Evolutionary conservation across 2,329 filamentous ascomycete genomes (phyloP).

Genomic region (Pseudofabraea citricarpa): DNA sequence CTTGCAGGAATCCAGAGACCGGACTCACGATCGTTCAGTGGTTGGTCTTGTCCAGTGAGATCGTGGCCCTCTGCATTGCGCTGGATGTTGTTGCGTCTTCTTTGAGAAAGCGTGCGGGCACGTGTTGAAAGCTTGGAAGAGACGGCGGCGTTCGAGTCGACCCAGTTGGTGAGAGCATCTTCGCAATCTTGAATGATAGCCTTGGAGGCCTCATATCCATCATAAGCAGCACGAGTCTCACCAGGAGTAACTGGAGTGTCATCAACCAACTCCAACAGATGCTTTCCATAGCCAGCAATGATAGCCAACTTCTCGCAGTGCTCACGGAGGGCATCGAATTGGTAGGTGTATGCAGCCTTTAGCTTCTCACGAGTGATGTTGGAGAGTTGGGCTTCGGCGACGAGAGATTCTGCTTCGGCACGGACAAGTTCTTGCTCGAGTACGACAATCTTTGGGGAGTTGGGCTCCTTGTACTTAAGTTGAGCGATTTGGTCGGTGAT

Average conservation of each 20-base stretch:
- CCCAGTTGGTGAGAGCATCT: slow-evolving; percentile 96
- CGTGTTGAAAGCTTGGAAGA: slow-evolving; percentile 82
- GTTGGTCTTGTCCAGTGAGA: slow-evolving; percentile 75
- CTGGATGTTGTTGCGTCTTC: slow-evolving; percentile 69
- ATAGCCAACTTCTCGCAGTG: slow-evolving; percentile 98
- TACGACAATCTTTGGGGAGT: slow-evolving; percentile 94
- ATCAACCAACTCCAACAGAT: slow-evolving; percentile 93
- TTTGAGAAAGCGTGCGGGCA: slow-evolving; percentile 80
- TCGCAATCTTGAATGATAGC: slow-evolving; percentile 99
- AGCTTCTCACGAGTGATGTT: slow-evolving; percentile 99
- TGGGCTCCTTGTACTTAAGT: slow-evolving; percentile 99
- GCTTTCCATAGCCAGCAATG: slow-evolving; percentile 96
- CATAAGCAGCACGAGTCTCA: slow-evolving; percentile 92
- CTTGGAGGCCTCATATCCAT: slow-evolving; percentile 97
- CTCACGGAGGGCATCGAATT: slow-evolving; percentile 95
- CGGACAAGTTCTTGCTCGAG: slow-evolving; percentile 98
- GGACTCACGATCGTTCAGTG: slow-evolving; percentile 72
- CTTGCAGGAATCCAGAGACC: slow-evolving; percentile 75
- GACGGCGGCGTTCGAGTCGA: slow-evolving; percentile 83
- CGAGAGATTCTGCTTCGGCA: slow-evolving; percentile 96
- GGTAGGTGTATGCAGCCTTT: slow-evolving; percentile 96
- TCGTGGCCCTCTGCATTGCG: slow-evolving; percentile 71
- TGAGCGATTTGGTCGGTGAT: slow-evolving; percentile 98
- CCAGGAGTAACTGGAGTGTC: slow-evolving; percentile 96
- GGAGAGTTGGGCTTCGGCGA: slow-evolving; percentile 94